phyloP scores from a whole-genome alignment of 129 eudicot genomes.

The Escallonia herrerae region DNA sequence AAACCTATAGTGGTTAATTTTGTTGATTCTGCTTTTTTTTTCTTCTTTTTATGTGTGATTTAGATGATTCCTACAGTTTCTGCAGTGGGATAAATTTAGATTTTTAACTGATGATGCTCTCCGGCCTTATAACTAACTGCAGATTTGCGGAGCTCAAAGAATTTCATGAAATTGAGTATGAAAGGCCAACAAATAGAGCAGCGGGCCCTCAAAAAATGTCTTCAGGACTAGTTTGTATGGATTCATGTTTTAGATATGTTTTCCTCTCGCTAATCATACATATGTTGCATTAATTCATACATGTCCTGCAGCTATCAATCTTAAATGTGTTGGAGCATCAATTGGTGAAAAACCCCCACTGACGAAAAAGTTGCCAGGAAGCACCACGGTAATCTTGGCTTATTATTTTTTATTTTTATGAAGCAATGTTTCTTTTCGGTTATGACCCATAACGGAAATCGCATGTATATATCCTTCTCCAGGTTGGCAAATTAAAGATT shows the following conservation, averaged over 20 bases:
- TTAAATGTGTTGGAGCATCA: slow-evolving; percentile 91
- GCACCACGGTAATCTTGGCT: slow-evolving; percentile 51
- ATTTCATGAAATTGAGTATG: slow-evolving; percentile 78
- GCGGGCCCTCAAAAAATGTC: slow-evolving; percentile 85
- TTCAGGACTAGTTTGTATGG: slow-evolving; percentile 63
- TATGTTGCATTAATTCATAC: not conserved
- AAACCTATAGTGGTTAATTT: no score
- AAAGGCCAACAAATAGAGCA: slow-evolving; percentile 48
- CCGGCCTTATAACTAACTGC: not conserved
- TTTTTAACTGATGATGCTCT: no score
- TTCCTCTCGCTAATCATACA: not conserved
- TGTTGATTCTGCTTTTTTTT: no score
- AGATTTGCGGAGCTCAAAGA: slow-evolving; percentile 81
- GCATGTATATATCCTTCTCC: not conserved
- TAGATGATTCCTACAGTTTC: no score
- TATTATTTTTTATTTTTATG: not conserved
- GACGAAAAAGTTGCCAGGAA: slow-evolving; percentile 82
- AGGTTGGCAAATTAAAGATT: slow-evolving; percentile 95
- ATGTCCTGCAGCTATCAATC: slow-evolving; percentile 50
- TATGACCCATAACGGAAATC: not conserved
- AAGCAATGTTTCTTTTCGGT: not conserved
- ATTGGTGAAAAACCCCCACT: slow-evolving; percentile 74
- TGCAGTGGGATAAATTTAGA: no score
- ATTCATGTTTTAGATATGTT: not conserved
- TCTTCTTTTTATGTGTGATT: no score